Evolutionary conservation across 768 basidiomycete genomes (phyloP), one percentile per base, ranked within the genome.

Genomic region (Suillus placidus): DNA sequence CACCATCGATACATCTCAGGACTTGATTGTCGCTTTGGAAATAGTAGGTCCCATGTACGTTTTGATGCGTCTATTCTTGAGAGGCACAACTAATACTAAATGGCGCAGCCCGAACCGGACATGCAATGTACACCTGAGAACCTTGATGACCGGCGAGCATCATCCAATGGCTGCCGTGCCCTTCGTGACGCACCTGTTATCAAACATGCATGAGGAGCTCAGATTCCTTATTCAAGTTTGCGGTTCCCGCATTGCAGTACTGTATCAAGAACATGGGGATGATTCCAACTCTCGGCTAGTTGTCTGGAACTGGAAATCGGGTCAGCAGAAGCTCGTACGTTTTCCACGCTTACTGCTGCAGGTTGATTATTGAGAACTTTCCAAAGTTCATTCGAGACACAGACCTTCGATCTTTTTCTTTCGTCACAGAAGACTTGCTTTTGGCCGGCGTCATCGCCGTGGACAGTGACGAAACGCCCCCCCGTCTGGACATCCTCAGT

Each of bases 251-350:
- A 12, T 80, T 10, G 79, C 69, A 4, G n/a, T 80, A 37, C 67
- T 78, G 71, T 68, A 69, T 60, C 54, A 52, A n/a, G 69, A 69
- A 64, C 67, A 65, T 37, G 23, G 34, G 6, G 66, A 64, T 51
- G 51, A 47, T 10, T n/a, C 60, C 2, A 55, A 54, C 47, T 30
- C 40, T 16, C 67, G 63, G 34, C 72, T 80, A 2, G 55, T 73
- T n/a, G 61, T 80, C 26, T 80, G 75, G 78, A 69, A 80, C 45
- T 80, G 79, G 80, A 71, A 69, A 60, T 77, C 64, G 42, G 78
- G 78, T 20, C 54, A 52, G 4, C 61, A 70, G 16, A 64, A 76
- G 67, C 67, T 75, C 23, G 79, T 80, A n/a, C 66, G 72, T 74
- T 12, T 30, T 62, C 4, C 45, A 45, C 45, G 16, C 23, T 47